A percentile compares a stretch with the other conserved stretches of the same genome.
phyloP scores from a whole-genome alignment of 108 stramenopile species.

The Nitzschia sp. region DNA sequence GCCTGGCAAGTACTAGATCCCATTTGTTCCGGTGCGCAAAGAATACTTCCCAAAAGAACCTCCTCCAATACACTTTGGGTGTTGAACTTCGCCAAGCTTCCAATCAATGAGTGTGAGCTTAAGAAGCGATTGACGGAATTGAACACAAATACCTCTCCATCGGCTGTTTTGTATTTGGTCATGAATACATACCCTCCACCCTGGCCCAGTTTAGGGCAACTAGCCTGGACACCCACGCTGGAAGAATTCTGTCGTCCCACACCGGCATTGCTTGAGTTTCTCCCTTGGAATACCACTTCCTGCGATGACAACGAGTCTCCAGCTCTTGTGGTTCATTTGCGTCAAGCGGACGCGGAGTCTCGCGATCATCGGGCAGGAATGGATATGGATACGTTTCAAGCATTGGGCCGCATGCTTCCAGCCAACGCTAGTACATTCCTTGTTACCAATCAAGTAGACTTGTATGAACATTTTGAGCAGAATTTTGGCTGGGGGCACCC shows the following conservation, averaged over 20 bases:
- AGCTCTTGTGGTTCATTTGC: constrained; percentile 45
- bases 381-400: constrained; percentile 32
- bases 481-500: constrained; percentile 45
- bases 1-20: constrained; percentile 15
- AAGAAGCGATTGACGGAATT: constrained; percentile 11
- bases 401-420: constrained; percentile 23
- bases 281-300: constrained; percentile 25
- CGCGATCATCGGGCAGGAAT: constrained; percentile 35
- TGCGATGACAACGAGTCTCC: constrained; percentile 6
- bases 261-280: constrained; percentile 4
- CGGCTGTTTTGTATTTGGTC: constrained; percentile 9
- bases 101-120: constrained; percentile 37
- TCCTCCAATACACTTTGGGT: neutral
- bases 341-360: constrained; percentile 28
- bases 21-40: neutral
- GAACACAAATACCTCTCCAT: neutral
- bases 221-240: neutral
- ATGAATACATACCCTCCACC: constrained; percentile 49
- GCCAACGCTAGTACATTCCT: constrained; percentile 27
- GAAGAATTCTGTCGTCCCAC: constrained; percentile 31
- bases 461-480: constrained; percentile 34
- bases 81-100: constrained; percentile 13
- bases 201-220: constrained; percentile 26
- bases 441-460: constrained; percentile 48
- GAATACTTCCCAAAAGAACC: neutral